These are phyloP conservation scores for Schoenoplectus triqueter DNA, from an alignment of 202 grass and related monocot species.

Conservation along the genomic window DNA sequence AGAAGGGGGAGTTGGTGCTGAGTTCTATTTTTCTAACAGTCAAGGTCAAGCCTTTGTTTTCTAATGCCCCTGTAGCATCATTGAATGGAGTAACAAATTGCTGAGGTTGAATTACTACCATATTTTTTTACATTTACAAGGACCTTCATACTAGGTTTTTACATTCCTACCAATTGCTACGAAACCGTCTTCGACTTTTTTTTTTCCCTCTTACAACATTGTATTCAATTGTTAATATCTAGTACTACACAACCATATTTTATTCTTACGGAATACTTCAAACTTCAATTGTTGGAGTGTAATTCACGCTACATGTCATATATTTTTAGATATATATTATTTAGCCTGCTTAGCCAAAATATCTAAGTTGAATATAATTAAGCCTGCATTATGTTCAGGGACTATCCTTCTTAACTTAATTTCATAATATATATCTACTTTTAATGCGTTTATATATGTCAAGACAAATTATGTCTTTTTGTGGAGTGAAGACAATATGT, in stretches of 20 bases:
- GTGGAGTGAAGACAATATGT: neutral
- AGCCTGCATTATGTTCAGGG: neutral
- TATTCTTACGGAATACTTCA: neutral
- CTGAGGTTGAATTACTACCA: neutral
- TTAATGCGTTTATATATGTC: neutral
- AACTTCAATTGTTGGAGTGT: neutral
- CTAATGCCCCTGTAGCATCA: neutral
- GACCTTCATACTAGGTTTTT: neutral
- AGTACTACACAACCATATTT: slow-evolving; percentile 1
- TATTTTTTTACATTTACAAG: neutral
- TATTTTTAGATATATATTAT: neutral
- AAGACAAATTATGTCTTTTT: neutral
- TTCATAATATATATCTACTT: neutral
- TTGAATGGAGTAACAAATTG: neutral
- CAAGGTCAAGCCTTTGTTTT: neutral
- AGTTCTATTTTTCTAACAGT: neutral
- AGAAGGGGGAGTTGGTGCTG: neutral
- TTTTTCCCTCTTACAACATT: neutral
- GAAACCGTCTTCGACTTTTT: neutral
- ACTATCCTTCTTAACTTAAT: neutral
- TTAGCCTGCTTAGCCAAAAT: neutral
- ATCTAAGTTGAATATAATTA: neutral
- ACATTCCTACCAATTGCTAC: neutral
- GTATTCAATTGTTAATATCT: neutral
- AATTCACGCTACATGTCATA: neutral